Conservation (phyloP, 371 early-diverging fungal genomes). For the Haplosporangium sp. region DNA sequence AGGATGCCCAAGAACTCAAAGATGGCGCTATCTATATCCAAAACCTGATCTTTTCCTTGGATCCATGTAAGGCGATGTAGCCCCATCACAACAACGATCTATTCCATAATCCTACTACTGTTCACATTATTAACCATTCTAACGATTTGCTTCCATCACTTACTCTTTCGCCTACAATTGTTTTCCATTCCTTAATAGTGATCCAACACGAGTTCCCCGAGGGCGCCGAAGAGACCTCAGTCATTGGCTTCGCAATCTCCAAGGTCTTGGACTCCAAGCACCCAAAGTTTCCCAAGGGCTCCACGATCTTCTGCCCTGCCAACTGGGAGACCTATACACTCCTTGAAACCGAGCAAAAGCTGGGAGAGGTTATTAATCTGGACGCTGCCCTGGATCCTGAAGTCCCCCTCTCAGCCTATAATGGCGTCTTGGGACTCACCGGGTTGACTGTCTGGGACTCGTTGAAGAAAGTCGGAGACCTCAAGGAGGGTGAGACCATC, state of each 20-base stretch:
- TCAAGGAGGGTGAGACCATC: constrained; percentile 76
- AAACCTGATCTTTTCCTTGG: constrained; percentile 49
- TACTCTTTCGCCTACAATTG: no score
- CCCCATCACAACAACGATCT: not conserved
- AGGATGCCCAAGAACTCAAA: constrained; percentile 34
- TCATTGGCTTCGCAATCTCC: constrained; percentile 34
- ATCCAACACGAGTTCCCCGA: constrained; percentile 35
- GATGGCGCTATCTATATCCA: constrained; percentile 50
- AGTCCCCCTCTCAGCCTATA: constrained; percentile 33
- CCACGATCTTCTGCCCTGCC: constrained; percentile 11
- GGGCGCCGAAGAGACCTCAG: constrained; percentile 11
- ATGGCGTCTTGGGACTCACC: constrained; percentile 65
- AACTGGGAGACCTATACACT: constrained; percentile 29
- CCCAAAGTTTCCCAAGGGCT: constrained; percentile 14
- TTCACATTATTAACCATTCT: not conserved
- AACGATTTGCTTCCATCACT: constrained; percentile 10
- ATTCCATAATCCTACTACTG: no score
- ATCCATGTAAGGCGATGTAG: constrained; percentile 53
- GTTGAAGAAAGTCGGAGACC: constrained; percentile 56
- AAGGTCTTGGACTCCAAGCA: constrained; percentile 38
- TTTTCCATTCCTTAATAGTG: constrained; percentile 4
- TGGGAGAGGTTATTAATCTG: constrained; percentile 11
- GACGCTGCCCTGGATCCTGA: not conserved
- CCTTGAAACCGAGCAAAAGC: not conserved
- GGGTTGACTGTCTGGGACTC: constrained; percentile 56